These are phyloP conservation scores for Fusarium brachygibbosum DNA, from an alignment of 2,329 filamentous ascomycete genomes.

Conservation along the genomic window DNA sequence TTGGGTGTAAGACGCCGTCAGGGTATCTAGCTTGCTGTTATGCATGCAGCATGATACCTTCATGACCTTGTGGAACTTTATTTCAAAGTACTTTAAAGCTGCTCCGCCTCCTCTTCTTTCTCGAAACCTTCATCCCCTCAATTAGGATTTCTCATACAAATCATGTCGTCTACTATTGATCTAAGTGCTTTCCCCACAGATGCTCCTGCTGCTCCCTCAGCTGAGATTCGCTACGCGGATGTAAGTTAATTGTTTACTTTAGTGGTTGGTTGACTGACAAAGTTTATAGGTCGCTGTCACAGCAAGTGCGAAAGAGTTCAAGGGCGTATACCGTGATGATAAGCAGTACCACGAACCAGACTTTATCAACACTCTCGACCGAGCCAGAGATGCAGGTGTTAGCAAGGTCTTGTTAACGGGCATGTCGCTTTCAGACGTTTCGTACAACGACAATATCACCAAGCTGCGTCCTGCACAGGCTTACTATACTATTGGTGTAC, in stretches of 20 bases:
- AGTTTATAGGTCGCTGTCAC: conserved; percentile 54
- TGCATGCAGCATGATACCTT: conserved; percentile 43
- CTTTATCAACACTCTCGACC: conserved; percentile 58
- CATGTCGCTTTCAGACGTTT: conserved; percentile 53
- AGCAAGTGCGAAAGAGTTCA: conserved; percentile 60
- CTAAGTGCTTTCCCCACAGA: conserved; percentile 43
- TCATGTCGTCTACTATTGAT: conserved; percentile 42
- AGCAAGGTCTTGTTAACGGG: conserved; percentile 59
- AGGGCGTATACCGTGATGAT: conserved; percentile 62
- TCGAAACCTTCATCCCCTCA: conserved; percentile 22
- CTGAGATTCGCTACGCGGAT: conserved; percentile 47
- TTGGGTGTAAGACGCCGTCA: conserved; percentile 25
- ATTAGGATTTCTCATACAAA: background rate
- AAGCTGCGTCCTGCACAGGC: conserved; percentile 52
- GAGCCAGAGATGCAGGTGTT: conserved; percentile 58
- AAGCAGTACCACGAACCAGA: conserved; percentile 64
- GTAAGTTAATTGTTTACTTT: conserved; percentile 11
- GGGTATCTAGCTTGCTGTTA: conserved; percentile 19
- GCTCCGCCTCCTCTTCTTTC: conserved; percentile 12
- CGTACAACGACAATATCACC: conserved; percentile 49
- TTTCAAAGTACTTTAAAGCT: conserved; percentile 29
- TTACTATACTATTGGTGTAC: conserved; percentile 63
- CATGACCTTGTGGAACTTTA: conserved; percentile 43
- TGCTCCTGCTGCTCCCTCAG: conserved; percentile 38
- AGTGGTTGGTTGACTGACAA: conserved; percentile 8